Conservation (phyloP, 371 early-diverging fungal species). For the Mucor velutinosus region DNA sequence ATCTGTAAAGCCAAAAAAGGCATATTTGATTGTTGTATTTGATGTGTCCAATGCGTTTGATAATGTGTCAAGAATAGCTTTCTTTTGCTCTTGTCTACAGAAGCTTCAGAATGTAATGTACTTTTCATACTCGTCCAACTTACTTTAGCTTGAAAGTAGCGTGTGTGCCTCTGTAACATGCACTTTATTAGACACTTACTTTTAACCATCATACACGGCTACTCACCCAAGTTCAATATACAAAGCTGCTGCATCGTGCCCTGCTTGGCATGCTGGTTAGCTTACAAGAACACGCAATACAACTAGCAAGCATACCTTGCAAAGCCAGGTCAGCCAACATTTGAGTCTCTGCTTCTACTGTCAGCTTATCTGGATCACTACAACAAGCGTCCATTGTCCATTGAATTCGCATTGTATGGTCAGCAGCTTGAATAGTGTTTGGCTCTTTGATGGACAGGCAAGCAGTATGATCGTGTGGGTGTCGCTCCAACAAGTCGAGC, state of each 20-base stretch:
- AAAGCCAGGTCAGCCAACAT: not conserved
- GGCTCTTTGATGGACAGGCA: not conserved
- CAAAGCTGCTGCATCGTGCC: not conserved
- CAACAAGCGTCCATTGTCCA: not conserved
- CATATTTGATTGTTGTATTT: not conserved
- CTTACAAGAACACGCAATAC: not conserved
- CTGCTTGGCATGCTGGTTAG: not conserved
- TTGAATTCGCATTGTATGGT: not conserved
- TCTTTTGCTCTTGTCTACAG: not conserved
- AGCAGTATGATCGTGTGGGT: not conserved
- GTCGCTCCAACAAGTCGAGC: not conserved
- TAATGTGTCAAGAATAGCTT: not conserved
- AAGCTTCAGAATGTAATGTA: not conserved
- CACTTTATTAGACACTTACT: not conserved
- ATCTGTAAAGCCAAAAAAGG: slow-evolving; percentile 14
- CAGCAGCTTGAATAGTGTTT: not conserved
- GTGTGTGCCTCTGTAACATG: not conserved
- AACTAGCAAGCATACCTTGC: not conserved
- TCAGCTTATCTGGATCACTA: not conserved
- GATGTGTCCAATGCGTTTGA: not conserved
- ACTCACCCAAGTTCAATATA: not conserved
- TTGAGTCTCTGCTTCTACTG: not conserved
- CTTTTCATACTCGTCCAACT: not conserved
- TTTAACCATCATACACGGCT: not conserved
- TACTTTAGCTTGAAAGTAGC: not conserved